Evolutionary conservation across 495 filamentous ascomycete genomes (phyloP), one percentile per base, ranked within the genome.

Genomic region (Aspergillus sparsus): DNA sequence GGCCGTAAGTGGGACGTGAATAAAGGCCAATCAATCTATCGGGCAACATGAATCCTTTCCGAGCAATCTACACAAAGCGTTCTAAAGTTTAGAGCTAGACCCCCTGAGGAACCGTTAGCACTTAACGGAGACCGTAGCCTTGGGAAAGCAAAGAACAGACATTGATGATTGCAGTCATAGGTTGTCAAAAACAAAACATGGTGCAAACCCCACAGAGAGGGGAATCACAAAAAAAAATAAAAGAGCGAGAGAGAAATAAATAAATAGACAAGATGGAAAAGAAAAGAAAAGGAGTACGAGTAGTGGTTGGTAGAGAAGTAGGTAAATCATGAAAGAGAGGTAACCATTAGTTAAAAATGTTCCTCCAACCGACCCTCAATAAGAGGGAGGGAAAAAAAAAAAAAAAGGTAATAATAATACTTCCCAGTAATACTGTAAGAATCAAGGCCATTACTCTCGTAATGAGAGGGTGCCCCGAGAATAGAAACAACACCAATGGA

Each of bases 101-200:
- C 55, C 34, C 46, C 55, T 58, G 34, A 59, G 49, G 57, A 53
- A 52, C 57, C 57, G 49, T 59, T 59, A 37, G 44, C 15, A 47
- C 21, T 27, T 27, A 27, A 49, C 7, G 32, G 7, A 49, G 10
- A 8, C 21, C 33, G 33, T 13, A 18, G 49, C 13, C 9, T 49
- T 49, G 45, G 45, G 54, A 10, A 46, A 4, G 6, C 33, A 42
- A 10, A 46, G 11, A 45, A 32, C 42, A 15, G 41, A 4, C 50
- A 53, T 16, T 52, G 53, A 41, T 34, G 12, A 47, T 31, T 41
- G 37, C 41, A 34, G 49, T 33, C 27, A 9, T 33, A 21, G 32
- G 3, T 34, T 13, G 34, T 31, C 15, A 36, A 8, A 16, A 47
- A 36, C 33, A 15, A 13, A 13, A 51, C 34, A 36, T 31, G 47